Conservation (phyloP, 495 filamentous ascomycete genomes). For the Podospora pseudoanserina region DNA sequence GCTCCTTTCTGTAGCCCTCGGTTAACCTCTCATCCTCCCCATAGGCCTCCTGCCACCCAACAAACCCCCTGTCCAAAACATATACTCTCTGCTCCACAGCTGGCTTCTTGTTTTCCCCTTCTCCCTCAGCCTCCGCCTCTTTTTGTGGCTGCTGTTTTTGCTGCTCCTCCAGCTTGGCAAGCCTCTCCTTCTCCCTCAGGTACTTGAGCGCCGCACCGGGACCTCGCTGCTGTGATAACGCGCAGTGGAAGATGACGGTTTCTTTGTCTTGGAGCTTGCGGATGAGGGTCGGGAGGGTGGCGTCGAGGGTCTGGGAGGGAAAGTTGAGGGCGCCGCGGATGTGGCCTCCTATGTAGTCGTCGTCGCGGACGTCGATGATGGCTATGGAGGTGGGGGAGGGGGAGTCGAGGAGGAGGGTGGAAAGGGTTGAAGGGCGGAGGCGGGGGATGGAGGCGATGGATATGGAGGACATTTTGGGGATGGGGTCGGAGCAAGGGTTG, state of each 20-base stretch:
- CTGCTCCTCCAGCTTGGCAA: conserved; percentile 21
- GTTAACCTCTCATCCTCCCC: conserved; percentile 78
- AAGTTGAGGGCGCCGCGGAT: conserved; percentile 73
- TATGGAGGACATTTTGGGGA: conserved; percentile 36
- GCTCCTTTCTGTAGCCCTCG: conserved; percentile 77
- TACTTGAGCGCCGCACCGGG: conserved; percentile 68
- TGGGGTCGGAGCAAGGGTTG: neutral
- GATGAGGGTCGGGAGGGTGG: conserved; percentile 74
- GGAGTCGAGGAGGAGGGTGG: conserved; percentile 46
- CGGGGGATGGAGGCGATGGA: conserved; percentile 56
- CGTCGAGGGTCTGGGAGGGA: conserved; percentile 68
- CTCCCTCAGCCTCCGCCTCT: conserved; percentile 12
- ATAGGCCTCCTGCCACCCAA: conserved; percentile 86
- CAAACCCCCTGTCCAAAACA: conserved; percentile 83
- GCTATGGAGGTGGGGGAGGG: conserved; percentile 48
- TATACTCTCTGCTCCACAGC: conserved; percentile 62
- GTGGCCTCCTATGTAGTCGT: conserved; percentile 90
- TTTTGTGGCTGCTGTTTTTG: conserved; percentile 5
- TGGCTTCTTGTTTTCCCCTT: conserved; percentile 21
- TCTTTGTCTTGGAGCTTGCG: conserved; percentile 73
- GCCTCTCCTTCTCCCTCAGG: conserved; percentile 57
- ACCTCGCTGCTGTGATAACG: conserved; percentile 84
- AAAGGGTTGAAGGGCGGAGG: conserved; percentile 61
- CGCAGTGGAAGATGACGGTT: conserved; percentile 90
- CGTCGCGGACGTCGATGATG: conserved; percentile 86